Conservation (phyloP, 192 early-diverging fungal genomes). For the Entomortierella lignicola region DNA sequence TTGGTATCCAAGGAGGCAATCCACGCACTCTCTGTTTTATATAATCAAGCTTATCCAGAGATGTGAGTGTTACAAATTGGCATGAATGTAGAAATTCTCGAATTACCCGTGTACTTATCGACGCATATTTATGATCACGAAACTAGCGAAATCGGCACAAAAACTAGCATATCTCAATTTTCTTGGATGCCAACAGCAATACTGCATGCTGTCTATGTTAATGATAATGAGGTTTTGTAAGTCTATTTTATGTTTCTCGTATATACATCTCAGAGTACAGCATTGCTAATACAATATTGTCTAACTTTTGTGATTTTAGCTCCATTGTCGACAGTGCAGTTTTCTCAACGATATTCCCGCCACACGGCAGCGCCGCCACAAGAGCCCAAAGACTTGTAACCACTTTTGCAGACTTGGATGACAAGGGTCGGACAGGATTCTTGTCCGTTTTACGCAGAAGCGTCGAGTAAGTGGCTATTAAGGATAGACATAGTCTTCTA, state of each 20-base stretch:
- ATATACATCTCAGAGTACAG: no score
- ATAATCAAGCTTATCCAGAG: constrained; percentile 76
- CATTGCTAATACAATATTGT: neutral
- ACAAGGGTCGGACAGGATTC: constrained; percentile 80
- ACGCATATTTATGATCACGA: neutral
- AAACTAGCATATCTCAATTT: constrained; percentile 70
- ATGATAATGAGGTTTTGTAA: constrained; percentile 84
- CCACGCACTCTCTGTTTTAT: constrained; percentile 75
- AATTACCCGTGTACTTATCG: neutral
- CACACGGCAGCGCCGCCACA: constrained; percentile 59
- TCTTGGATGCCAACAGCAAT: constrained; percentile 86
- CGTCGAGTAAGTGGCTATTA: constrained; percentile 64
- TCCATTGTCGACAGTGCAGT: constrained; percentile 71
- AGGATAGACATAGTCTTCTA: no score
- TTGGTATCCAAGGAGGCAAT: constrained; percentile 75
- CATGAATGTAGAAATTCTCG: no score
- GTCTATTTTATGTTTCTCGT: constrained; percentile 25
- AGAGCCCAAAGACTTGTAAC: constrained; percentile 77
- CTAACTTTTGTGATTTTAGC: constrained; percentile 26
- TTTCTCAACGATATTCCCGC: constrained; percentile 71
- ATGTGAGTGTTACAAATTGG: constrained; percentile 62
- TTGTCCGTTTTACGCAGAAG: constrained; percentile 80
- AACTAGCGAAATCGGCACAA: constrained; percentile 59
- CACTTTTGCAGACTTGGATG: constrained; percentile 72
- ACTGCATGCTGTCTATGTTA: constrained; percentile 87